Evolutionary conservation across 116 monocot genomes (phyloP), one percentile per base, ranked within the genome.

Genomic region (Iris pallida): DNA sequence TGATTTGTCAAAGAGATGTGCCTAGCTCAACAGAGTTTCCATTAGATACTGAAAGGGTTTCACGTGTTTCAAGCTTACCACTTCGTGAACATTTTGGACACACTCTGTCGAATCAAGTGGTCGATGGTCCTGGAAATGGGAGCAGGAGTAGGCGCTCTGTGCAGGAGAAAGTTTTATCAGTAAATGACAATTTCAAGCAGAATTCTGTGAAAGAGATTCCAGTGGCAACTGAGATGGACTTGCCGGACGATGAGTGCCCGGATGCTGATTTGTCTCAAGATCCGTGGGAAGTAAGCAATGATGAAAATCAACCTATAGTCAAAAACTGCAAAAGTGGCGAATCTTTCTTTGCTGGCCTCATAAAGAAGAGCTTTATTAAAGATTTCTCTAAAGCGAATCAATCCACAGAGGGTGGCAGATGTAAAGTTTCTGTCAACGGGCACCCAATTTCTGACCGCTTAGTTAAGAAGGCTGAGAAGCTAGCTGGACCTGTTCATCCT

Each of bases 341-440:
- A 18, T 91, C 88, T 17, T 91, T 95, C 73, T 77, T 95, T 16
- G 55, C 78, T 13, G 88, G 88, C 16, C 73, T 95, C 11, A 82
- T 91, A 68, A 95, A 88, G 80, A 95, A 91, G 74, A 81, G 88
- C 67, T 85, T 94, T 51, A 85, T 94, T 51, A 85, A 56, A 62
- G 80, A 82, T 68, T 78, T 85, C 63, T 55, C 80, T 43, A 69
- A 62, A 8, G 77, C 76, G 18, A 88, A 79, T 49, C 68, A 87
- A 47, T 77, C 79, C 20, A 45, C 11, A 6, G 87, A 79, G 18
- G 69, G 55, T 67, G 76, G 73, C 2, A 89, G 70, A 65, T 52
- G 43, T 14, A 90, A 77, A 72, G 85, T 90, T 75, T 84, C 47
- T 4, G 49, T 94, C 8, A 94, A 94, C 63, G 83, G 84, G 0